Evolutionary conservation across 1,284 basidiomycete genomes (phyloP).

Genomic region (Rhodotorula sp.): DNA sequence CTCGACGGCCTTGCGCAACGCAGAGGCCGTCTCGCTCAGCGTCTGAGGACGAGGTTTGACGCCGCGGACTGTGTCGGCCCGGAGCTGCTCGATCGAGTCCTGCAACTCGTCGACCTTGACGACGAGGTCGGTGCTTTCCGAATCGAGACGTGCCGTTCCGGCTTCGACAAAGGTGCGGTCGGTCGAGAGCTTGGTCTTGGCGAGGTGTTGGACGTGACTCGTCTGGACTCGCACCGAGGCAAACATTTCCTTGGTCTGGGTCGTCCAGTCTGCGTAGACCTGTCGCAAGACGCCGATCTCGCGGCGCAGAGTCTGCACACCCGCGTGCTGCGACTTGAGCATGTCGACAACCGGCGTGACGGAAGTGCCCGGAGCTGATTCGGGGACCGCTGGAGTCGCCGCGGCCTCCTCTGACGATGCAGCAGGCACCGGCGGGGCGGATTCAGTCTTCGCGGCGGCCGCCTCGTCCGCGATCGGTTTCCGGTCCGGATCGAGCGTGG

Average conservation of each 20-base stretch:
- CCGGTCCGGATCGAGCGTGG: neutral
- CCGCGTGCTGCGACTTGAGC: conserved; percentile 87
- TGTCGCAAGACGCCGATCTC: conserved; percentile 92
- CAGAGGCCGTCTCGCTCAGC: conserved; percentile 62
- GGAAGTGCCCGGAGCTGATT: conserved; percentile 19
- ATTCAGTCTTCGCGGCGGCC: conserved; percentile 50
- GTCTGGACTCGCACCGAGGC: conserved; percentile 75
- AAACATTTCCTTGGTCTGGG: conserved; percentile 81
- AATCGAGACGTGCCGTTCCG: conserved; percentile 85
- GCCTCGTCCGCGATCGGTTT: neutral
- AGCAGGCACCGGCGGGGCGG: neutral
- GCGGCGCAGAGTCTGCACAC: conserved; percentile 85
- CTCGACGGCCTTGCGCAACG: conserved; percentile 66
- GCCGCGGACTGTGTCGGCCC: conserved; percentile 84
- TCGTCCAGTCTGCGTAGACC: conserved; percentile 88
- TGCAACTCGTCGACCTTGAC: conserved; percentile 91
- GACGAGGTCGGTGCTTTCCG: conserved; percentile 80
- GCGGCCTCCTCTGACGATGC: neutral
- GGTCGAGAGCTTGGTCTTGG: conserved; percentile 76
- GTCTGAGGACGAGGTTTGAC: conserved; percentile 70
- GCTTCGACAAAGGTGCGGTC: conserved; percentile 85
- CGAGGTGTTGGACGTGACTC: conserved; percentile 77
- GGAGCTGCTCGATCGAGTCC: conserved; percentile 84
- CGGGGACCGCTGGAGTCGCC: neutral
- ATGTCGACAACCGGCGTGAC: conserved; percentile 63